These are phyloP conservation scores for Theobroma grandiflorum DNA, from an alignment of 441 rosid species.

Conservation along the genomic window DNA sequence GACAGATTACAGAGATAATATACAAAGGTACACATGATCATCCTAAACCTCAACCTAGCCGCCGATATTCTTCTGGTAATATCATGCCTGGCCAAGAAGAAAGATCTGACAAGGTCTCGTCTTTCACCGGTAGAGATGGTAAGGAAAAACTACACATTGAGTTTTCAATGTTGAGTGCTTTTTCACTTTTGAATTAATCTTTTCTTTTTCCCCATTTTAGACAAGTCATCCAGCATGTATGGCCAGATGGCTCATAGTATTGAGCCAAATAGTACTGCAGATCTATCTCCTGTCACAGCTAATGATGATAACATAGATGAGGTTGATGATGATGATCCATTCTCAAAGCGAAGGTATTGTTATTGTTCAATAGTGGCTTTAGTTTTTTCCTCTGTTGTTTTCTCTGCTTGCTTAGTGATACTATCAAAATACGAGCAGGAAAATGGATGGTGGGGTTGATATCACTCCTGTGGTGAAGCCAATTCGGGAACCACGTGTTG, in stretches of 20 bases:
- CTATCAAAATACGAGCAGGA: slow-evolving; percentile 58
- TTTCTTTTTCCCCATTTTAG: slow-evolving; percentile 44
- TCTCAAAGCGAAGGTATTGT: slow-evolving; percentile 77
- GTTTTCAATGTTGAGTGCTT: neutral
- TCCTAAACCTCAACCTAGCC: slow-evolving; percentile 93
- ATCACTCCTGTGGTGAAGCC: slow-evolving; percentile 87
- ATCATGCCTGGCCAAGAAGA: slow-evolving; percentile 74
- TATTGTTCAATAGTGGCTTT: slow-evolving; percentile 18
- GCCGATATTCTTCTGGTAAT: slow-evolving; percentile 69
- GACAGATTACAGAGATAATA: slow-evolving; percentile 85
- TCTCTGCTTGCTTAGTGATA: slow-evolving; percentile 28
- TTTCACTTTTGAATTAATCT: neutral
- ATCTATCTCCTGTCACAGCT: slow-evolving; percentile 59
- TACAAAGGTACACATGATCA: slow-evolving; percentile 97
- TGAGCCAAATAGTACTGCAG: slow-evolving; percentile 62
- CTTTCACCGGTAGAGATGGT: slow-evolving; percentile 70
- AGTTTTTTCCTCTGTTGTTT: slow-evolving; percentile 17
- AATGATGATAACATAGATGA: slow-evolving; percentile 69
- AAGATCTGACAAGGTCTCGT: slow-evolving; percentile 57
- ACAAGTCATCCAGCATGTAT: slow-evolving; percentile 57
- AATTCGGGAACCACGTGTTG: slow-evolving; percentile 93
- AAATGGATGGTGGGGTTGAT: slow-evolving; percentile 79
- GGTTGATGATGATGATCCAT: slow-evolving; percentile 75
- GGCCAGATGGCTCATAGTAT: slow-evolving; percentile 52
- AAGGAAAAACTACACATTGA: slow-evolving; percentile 30